phyloP scores from a whole-genome alignment of 192 early-diverging fungal species.

The Chytriomyces hyalinus region DNA sequence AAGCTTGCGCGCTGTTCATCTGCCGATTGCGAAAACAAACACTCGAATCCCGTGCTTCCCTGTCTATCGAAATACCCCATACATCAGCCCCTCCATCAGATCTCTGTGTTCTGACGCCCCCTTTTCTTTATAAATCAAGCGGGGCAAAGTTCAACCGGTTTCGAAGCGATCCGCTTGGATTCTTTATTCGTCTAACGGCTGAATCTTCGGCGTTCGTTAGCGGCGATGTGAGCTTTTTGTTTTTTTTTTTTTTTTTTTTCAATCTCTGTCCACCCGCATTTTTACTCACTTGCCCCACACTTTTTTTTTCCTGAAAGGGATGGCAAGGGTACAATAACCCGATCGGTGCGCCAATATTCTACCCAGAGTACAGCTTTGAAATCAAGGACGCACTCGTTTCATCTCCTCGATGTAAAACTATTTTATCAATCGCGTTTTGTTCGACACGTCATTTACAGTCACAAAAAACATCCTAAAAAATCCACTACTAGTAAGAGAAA shows the following conservation, averaged over 20 bases:
- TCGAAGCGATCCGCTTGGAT: constrained; percentile 73
- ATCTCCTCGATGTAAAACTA: constrained; percentile 58
- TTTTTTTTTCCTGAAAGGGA: constrained; percentile 53
- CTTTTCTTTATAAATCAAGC: neutral
- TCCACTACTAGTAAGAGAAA: constrained; percentile 14
- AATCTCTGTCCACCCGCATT: neutral
- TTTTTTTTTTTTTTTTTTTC: neutral
- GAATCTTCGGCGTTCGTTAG: constrained; percentile 47
- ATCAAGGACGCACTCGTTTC: constrained; percentile 65
- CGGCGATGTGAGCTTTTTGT: constrained; percentile 32
- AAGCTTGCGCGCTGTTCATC: neutral
- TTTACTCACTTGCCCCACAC: neutral
- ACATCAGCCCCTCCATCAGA: neutral
- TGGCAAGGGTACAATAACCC: constrained; percentile 81
- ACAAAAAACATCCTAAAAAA: too few relatives aligned
- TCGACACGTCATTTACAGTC: neutral
- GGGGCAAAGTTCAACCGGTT: constrained; percentile 45
- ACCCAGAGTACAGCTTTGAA: constrained; percentile 69
- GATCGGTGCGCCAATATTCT: constrained; percentile 72
- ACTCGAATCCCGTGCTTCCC: neutral
- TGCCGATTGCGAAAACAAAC: too few relatives aligned
- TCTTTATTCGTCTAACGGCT: constrained; percentile 60
- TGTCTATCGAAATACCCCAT: neutral
- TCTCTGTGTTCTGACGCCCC: too few relatives aligned
- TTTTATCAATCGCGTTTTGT: neutral